Evolutionary conservation across 2,329 filamentous ascomycete genomes (phyloP).

Genomic region (Acrodontium crateriforme): DNA sequence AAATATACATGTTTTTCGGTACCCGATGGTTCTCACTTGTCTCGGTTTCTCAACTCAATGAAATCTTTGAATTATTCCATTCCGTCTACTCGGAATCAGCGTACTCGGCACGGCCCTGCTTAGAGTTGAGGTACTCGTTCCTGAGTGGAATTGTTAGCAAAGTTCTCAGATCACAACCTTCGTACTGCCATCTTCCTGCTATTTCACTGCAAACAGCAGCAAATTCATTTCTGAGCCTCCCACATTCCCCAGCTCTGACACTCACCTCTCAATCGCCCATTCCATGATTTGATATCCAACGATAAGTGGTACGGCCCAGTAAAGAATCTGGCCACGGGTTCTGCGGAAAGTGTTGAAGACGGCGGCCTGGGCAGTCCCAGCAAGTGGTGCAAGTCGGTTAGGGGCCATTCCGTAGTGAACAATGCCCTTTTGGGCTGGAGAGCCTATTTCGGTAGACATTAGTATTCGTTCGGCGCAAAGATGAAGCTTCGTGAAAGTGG

Average conservation of each 20-base stretch:
- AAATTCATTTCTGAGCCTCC: too few species aligned
- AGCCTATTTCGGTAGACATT: slow-evolving; percentile 28
- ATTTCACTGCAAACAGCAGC: too few species aligned
- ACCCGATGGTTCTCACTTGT: too few species aligned
- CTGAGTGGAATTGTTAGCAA: slow-evolving; percentile 29
- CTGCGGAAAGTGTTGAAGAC: slow-evolving; percentile 94
- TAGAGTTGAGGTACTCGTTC: slow-evolving; percentile 72
- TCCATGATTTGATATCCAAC: slow-evolving; percentile 69
- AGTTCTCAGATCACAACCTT: slow-evolving; percentile 1
- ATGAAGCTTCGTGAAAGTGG: background rate
- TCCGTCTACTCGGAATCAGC: slow-evolving; percentile 30
- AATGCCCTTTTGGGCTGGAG: slow-evolving; percentile 45
- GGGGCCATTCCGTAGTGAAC: slow-evolving; percentile 61
- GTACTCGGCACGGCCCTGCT: slow-evolving; percentile 49
- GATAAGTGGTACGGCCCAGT: slow-evolving; percentile 68
- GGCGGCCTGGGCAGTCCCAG: slow-evolving; percentile 62
- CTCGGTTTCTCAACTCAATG: too few species aligned
- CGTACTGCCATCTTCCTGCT: too few species aligned
- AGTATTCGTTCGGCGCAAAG: too few species aligned
- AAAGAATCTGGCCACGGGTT: slow-evolving; percentile 74
- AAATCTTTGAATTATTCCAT: too few species aligned
- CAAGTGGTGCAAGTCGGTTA: slow-evolving; percentile 82
- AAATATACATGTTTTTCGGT: too few species aligned
- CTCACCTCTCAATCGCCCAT: slow-evolving; percentile 85
- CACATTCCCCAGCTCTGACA: slow-evolving; percentile 7